Conservation (phyloP, 495 filamentous ascomycete genomes). For the Achaetomiella virescens region DNA sequence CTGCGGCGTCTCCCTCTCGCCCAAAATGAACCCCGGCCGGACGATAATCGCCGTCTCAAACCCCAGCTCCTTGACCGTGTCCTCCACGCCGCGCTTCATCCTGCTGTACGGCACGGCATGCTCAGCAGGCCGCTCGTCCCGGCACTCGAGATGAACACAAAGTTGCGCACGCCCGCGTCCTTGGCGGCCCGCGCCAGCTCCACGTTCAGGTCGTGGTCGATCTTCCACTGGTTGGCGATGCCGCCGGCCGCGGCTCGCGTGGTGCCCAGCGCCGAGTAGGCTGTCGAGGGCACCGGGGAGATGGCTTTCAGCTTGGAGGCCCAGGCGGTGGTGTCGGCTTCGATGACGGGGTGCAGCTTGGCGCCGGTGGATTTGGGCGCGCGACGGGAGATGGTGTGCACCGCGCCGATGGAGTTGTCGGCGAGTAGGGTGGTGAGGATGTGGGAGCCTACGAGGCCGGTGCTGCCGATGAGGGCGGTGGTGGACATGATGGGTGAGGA, state of each 20-base stretch:
- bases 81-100: constrained; percentile 81
- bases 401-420: constrained; percentile 33
- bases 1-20: constrained; percentile 55
- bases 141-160: constrained; percentile 59
- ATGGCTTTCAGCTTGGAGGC: constrained; percentile 46
- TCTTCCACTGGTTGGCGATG: constrained; percentile 66
- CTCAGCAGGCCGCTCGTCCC: constrained; percentile 38
- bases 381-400: constrained; percentile 56
- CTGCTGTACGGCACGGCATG: constrained; percentile 48
- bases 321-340: constrained; percentile 51
- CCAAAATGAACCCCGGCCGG: constrained; percentile 69
- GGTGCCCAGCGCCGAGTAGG: constrained; percentile 63
- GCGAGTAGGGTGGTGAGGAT: constrained; percentile 52
- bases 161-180: constrained; percentile 55
- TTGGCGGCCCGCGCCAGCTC: constrained; percentile 61
- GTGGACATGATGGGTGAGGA: constrained; percentile 25
- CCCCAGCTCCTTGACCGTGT: constrained; percentile 59
- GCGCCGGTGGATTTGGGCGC: constrained; percentile 39
- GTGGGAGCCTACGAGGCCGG: constrained; percentile 51
- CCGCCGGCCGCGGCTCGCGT: constrained; percentile 60
- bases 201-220: constrained; percentile 70
- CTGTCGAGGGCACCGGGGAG: constrained; percentile 50
- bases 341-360: constrained; percentile 45
- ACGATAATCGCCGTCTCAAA: constrained; percentile 73
- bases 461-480: constrained; percentile 50